A percentile compares a stretch with the other conserved stretches of the same genome.
Conservation (phyloP, 768 basidiomycete species). For the Pleurotus citrinopileatus region DNA sequence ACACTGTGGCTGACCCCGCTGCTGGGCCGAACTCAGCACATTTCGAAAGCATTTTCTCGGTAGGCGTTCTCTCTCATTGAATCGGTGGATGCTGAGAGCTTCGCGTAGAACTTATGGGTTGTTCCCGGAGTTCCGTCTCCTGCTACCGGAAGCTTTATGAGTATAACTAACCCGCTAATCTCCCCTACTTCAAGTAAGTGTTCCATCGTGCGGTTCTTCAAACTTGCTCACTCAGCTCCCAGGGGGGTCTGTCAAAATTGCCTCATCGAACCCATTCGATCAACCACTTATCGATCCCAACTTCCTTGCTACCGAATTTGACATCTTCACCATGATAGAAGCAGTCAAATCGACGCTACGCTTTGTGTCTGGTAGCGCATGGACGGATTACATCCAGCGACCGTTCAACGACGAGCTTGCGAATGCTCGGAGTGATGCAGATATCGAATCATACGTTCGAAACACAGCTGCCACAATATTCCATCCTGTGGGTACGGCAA, state of each 20-base stretch:
- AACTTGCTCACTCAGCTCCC: not conserved
- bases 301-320: conserved; percentile 32
- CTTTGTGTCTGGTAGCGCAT: conserved; percentile 24
- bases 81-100: not conserved
- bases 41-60: conserved; percentile 27
- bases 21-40: conserved; percentile 25
- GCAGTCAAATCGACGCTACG: conserved; percentile 22
- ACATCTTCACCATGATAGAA: conserved; percentile 24
- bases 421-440: conserved; percentile 26
- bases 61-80: conserved; percentile 11
- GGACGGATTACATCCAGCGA: conserved; percentile 22
- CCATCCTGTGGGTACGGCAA: conserved; percentile 31
- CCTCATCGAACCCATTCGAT: conserved; percentile 39
- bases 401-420: conserved; percentile 15
- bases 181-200: conserved; percentile 27
- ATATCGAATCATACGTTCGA: conserved; percentile 25
- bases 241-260: conserved; percentile 30
- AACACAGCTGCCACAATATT: conserved; percentile 23
- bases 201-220: conserved; percentile 3
- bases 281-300: conserved; percentile 46
- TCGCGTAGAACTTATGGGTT: conserved; percentile 10
- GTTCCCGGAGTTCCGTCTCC: conserved; percentile 20
- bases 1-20: conserved; percentile 22
- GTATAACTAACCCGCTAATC: conserved; percentile 21
- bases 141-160: conserved; percentile 24